Conservation (phyloP, 768 basidiomycete genomes). For the Phaeotremella skinneri region DNA sequence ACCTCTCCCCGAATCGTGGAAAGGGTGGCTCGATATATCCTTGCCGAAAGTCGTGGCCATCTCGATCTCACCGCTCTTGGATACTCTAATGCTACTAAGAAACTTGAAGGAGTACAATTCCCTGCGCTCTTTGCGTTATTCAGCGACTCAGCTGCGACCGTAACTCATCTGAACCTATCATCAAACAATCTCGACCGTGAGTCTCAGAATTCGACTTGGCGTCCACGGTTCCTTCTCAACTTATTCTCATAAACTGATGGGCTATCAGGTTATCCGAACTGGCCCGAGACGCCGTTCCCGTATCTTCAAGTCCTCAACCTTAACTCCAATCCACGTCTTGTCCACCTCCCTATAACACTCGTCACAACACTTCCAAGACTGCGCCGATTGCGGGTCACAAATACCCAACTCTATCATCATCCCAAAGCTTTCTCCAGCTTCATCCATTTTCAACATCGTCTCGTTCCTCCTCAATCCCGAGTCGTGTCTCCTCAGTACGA, state of each 20-base stretch:
- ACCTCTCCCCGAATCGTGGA: constrained; percentile 3
- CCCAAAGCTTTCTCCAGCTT: no score
- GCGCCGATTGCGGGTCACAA: background rate
- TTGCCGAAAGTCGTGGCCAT: background rate
- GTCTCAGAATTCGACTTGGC: background rate
- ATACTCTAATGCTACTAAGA: background rate
- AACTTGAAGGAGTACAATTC: constrained; percentile 6
- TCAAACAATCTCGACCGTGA: constrained; percentile 5
- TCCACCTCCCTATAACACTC: constrained; percentile 10
- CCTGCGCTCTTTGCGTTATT: background rate
- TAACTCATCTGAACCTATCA: constrained; percentile 15
- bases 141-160: background rate
- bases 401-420: background rate
- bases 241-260: background rate
- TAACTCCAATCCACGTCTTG: constrained; percentile 1
- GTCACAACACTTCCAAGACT: background rate
- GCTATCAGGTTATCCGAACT: background rate
- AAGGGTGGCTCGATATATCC: constrained; percentile 2
- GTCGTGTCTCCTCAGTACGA: no score
- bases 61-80: constrained; percentile 13
- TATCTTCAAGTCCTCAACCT: constrained; percentile 14
- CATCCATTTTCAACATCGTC: no score
- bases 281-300: constrained; percentile 7
- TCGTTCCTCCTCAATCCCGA: no score
- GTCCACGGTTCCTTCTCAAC: background rate